Percentiles rank a stretch among this genome's conserved stretches.
These are phyloP conservation scores for Phragmites australis DNA, from an alignment of 176 grass and related monocot species.

Conservation along the genomic window DNA sequence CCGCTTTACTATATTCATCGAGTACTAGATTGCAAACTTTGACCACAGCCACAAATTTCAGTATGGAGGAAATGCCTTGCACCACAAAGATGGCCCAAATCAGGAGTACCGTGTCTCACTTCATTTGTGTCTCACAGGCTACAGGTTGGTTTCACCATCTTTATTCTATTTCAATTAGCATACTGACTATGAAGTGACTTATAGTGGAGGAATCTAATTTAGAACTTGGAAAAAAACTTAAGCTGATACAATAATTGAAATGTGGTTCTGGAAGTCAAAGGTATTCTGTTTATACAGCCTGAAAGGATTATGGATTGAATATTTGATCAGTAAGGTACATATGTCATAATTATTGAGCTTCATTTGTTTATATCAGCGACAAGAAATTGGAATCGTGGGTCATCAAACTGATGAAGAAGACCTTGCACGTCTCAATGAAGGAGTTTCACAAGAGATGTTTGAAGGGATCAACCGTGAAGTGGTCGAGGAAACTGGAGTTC, in stretches of 20 bases:
- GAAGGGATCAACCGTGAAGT: slow-evolving; percentile 90
- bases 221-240: neutral
- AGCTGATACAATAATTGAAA: neutral
- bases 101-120: slow-evolving; percentile 53
- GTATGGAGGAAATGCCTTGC: slow-evolving; percentile 66
- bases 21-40: neutral
- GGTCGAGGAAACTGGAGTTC: slow-evolving; percentile 96
- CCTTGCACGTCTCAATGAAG: slow-evolving; percentile 38
- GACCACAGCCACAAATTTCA: slow-evolving; percentile 45
- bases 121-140: slow-evolving; percentile 91
- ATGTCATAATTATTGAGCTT: slow-evolving; percentile 19
- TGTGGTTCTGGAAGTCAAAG: neutral
- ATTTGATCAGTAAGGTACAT: neutral
- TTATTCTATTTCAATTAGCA: slow-evolving; percentile 11
- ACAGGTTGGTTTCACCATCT: slow-evolving; percentile 57
- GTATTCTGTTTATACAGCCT: slow-evolving; percentile 9
- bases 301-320: neutral
- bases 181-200: too few species aligned
- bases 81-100: slow-evolving; percentile 45
- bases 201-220: neutral
- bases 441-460: slow-evolving; percentile 85
- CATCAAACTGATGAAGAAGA: slow-evolving; percentile 55
- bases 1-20: neutral
- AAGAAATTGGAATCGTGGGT: slow-evolving; percentile 78
- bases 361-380: slow-evolving; percentile 59